phyloP scores from a whole-genome alignment of 2,329 filamentous ascomycete species.

The Thyridium curvatum region DNA sequence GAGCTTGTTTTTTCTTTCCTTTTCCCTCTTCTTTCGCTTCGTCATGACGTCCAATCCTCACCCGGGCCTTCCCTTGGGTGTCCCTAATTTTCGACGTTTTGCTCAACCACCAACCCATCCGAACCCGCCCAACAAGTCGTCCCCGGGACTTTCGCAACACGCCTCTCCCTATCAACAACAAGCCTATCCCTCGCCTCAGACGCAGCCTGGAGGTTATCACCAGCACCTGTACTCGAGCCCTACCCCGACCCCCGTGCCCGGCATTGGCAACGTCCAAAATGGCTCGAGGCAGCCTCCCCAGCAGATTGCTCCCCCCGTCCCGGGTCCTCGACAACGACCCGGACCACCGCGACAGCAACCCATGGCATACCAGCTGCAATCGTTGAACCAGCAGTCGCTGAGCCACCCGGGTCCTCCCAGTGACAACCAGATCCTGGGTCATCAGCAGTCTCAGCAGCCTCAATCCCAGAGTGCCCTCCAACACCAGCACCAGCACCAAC shows the following conservation, averaged over 20 bases:
- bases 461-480: conserved; percentile 6
- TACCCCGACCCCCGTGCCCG: conserved; percentile 38
- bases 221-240: conserved; percentile 47
- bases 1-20: conserved; percentile 1
- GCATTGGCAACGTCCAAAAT: conserved; percentile 41
- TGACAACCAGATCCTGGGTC: conserved; percentile 20
- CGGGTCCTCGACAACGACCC: conserved; percentile 35
- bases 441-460: conserved; percentile 16
- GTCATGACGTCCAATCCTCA: conserved; percentile 38
- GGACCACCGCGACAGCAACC: conserved; percentile 34
- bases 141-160: conserved; percentile 45
- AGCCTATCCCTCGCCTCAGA: conserved; percentile 42
- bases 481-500: conserved; percentile 16
- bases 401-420: conserved; percentile 20
- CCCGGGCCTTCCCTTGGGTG: conserved; percentile 45
- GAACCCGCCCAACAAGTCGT: conserved; percentile 47
- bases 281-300: conserved; percentile 31
- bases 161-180: conserved; percentile 49
- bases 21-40: conserved; percentile 5
- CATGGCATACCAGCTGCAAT: conserved; percentile 25
- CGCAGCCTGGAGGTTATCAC: conserved; percentile 38
- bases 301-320: conserved; percentile 42
- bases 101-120: conserved; percentile 36
- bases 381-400: conserved; percentile 24
- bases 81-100: conserved; percentile 8